Base-by-base conservation (phyloP, 1,284 basidiomycete genomes). In the Taiwanofungus camphoratus region DNA sequence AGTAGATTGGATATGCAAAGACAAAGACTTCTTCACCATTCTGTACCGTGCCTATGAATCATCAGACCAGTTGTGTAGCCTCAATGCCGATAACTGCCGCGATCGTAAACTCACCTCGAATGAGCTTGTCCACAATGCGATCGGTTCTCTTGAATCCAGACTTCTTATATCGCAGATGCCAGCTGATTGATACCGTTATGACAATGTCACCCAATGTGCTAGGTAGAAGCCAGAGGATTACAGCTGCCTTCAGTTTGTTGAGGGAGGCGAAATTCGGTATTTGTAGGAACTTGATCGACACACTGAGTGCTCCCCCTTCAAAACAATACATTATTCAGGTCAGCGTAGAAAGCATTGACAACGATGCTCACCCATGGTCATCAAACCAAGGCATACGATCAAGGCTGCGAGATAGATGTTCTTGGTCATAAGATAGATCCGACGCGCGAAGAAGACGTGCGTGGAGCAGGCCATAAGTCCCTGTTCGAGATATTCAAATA, bases 371-470 rank as follows among this genome's bases (percentile, higher is more conserved):
- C 44, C 26, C 7, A 41, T 18, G 19, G 39, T 36, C 7, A 16
- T 26, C 9, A 41, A 4, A 6, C 32, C 39, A 23, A n/a, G n/a
- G 31, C 31, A 36, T 18, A 32, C 23, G n/a, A 45, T 37, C 1
- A 37, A 13, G n/a, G 19, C 20, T 8, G 44, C 18, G 4, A 45
- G 39, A 24, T 21, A 36, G 3, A 31, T n/a, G 16, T 27, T 45
- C 16, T 37, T 31, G 4, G 34, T 41, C 21, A 45, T 21, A 27
- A 45, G 22, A 6, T 41, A 30, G 34, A 45, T 33, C 12, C 44
- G 30, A 23, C 44, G 12, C 4, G 44, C 38, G 21, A 45, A 45
- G 34, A 41, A 45, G 26, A 40, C 31, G 8, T 41, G 44, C 4
- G 18, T 41, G 6, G 27, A 39, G 11, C 26, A 36, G 1, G 22